phyloP scores from a whole-genome alignment of 2,329 filamentous ascomycete species.

The Ceratocystiopsis sp. region DNA sequence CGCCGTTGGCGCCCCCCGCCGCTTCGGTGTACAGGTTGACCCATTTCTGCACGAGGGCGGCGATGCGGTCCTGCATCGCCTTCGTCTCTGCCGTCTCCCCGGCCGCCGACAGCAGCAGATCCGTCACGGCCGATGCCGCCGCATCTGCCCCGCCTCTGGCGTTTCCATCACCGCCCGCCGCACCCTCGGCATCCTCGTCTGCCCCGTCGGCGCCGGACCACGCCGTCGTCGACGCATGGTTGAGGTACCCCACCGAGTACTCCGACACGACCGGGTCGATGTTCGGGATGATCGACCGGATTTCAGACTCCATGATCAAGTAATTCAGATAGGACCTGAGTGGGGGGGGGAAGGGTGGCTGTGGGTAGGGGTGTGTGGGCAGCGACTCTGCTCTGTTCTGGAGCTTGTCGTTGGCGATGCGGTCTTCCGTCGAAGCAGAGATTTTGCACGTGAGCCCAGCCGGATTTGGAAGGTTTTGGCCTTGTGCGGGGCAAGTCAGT shows the following conservation, averaged over 20 bases:
- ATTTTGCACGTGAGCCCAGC: conserved; percentile 5
- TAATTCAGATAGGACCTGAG: not conserved
- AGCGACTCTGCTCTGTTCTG: not conserved
- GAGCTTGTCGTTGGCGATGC: not conserved
- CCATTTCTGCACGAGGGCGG: conserved; percentile 76
- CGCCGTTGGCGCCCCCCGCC: conserved; percentile 3
- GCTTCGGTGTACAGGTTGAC: conserved; percentile 62
- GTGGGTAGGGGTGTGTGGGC: not conserved
- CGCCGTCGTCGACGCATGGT: conserved; percentile 64
- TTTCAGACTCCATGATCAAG: conserved; percentile 63
- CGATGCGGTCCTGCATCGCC: conserved; percentile 60
- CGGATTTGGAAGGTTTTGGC: not conserved
- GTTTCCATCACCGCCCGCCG: conserved; percentile 24
- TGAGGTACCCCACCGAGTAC: conserved; percentile 87
- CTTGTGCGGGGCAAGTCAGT: too few relatives aligned
- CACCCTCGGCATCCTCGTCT: conserved; percentile 45
- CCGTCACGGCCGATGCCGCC: conserved; percentile 57
- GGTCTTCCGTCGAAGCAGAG: not conserved
- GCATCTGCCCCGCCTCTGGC: conserved; percentile 67
- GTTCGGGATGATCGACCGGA: conserved; percentile 66
- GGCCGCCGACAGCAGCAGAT: conserved; percentile 82
- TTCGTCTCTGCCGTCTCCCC: conserved; percentile 47
- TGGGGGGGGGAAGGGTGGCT: not conserved
- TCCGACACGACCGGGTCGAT: conserved; percentile 81
- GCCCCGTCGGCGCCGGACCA: conserved; percentile 49